Percentiles rank a stretch among this genome's conserved stretches.
Evolutionary conservation across 202 grass and related monocot genomes (phyloP).

Genomic region (Dendrocalamus latiflorus): DNA sequence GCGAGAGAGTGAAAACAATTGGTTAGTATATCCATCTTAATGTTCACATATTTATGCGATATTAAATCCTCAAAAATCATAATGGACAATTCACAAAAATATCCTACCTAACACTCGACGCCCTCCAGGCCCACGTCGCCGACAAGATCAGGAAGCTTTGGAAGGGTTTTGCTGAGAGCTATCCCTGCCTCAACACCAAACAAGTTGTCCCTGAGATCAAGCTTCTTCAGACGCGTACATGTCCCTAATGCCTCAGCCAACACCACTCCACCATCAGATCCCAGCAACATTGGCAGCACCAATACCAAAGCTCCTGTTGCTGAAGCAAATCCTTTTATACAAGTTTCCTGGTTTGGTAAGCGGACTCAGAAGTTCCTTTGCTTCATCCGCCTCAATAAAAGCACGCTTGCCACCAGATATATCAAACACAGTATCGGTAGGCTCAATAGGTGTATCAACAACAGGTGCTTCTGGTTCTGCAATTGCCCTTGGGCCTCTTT

Average conservation of each 20-base stretch:
- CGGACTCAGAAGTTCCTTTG: constrained; percentile 49
- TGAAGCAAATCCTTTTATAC: constrained; percentile 51
- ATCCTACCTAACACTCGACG: too few species aligned
- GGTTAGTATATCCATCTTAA: too few species aligned
- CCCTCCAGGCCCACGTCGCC: too few species aligned
- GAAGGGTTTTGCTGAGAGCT: constrained; percentile 47
- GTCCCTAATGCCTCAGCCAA: constrained; percentile 52
- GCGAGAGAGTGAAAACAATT: too few species aligned
- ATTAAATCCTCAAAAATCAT: too few species aligned
- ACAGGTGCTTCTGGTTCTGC: constrained; percentile 16
- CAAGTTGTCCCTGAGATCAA: constrained; percentile 76
- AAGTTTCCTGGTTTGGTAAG: constrained; percentile 34
- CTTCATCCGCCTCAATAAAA: constrained; percentile 68
- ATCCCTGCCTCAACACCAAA: constrained; percentile 68
- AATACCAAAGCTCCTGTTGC: constrained; percentile 69
- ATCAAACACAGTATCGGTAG: constrained; percentile 44
- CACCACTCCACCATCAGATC: constrained; percentile 46
- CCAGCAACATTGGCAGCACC: constrained; percentile 46
- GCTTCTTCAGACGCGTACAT: constrained; percentile 55
- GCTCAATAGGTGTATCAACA: constrained; percentile 12
- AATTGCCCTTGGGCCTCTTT: constrained; percentile 38
- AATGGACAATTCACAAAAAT: too few species aligned
- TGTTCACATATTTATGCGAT: too few species aligned
- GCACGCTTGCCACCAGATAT: too few species aligned
- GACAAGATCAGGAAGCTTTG: constrained; percentile 42